Conservation (phyloP, 2,329 filamentous ascomycete genomes). For the Rhynchosporium secalis region DNA sequence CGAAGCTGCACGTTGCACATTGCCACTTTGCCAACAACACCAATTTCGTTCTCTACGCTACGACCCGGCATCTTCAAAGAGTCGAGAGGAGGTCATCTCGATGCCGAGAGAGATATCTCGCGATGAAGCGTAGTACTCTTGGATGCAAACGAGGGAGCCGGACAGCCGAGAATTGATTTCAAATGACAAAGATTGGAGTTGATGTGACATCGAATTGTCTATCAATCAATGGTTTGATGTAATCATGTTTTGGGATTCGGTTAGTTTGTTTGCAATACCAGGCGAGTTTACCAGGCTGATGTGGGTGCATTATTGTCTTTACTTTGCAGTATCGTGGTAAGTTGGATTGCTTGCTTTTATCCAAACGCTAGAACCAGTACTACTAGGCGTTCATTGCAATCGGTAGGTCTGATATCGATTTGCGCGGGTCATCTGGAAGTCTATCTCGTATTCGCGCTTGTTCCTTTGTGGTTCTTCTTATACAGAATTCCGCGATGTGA, state of each 20-base stretch:
- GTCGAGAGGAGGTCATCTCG: not conserved
- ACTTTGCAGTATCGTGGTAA: not conserved
- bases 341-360: not conserved
- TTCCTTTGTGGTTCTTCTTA: not conserved
- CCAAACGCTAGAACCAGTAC: not conserved
- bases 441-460: not conserved
- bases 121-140: not conserved
- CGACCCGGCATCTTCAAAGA: not conserved
- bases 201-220: not conserved
- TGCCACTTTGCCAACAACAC: not conserved
- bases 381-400: not conserved
- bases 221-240: not conserved
- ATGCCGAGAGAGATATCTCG: not conserved
- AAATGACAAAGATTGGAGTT: not conserved
- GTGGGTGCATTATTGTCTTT: constrained; percentile 2
- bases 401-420: not conserved
- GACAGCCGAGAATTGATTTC: not conserved
- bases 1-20: not conserved
- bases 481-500: not conserved
- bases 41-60: not conserved
- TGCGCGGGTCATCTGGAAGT: not conserved
- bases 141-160: not conserved
- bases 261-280: constrained; percentile 4
- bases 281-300: not conserved
- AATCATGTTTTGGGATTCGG: constrained; percentile 3